Evolutionary conservation across 805 yeast genomes (phyloP).

Genomic region (Candida peoriensis): DNA sequence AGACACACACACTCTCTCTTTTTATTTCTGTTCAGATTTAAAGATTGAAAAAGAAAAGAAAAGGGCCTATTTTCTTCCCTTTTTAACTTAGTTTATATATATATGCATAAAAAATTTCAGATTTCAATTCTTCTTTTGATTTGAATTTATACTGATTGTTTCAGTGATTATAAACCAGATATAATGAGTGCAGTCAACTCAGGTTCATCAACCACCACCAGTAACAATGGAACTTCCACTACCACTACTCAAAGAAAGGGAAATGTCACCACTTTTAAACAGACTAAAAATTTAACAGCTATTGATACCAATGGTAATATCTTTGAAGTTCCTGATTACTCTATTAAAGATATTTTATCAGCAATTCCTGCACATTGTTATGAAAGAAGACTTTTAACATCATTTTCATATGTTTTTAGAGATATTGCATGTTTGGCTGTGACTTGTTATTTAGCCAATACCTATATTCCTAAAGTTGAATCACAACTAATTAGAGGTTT

Average conservation of each 20-base stretch:
- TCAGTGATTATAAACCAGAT: neutral
- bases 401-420: slow-evolving; percentile 62
- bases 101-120: too few relatives aligned
- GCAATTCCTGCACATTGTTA: slow-evolving; percentile 75
- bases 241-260: slow-evolving; percentile 11
- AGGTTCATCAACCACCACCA: slow-evolving; percentile 1
- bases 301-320: slow-evolving; percentile 43
- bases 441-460: slow-evolving; percentile 49
- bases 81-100: too few relatives aligned
- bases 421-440: slow-evolving; percentile 49
- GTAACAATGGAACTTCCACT: too few relatives aligned
- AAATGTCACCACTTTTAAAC: slow-evolving; percentile 12
- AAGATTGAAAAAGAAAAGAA: too few relatives aligned
- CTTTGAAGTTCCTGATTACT: slow-evolving; percentile 68
- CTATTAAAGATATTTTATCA: slow-evolving; percentile 68
- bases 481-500: slow-evolving; percentile 39
- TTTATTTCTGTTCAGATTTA: too few relatives aligned
- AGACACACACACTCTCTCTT: too few relatives aligned
- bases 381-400: slow-evolving; percentile 49
- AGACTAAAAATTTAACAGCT: slow-evolving; percentile 29
- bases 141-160: neutral
- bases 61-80: too few relatives aligned
- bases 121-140: too few relatives aligned
- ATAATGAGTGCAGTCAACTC: neutral
- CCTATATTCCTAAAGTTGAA: slow-evolving; percentile 47